These are phyloP conservation scores for Penicillium aurantiogriseum DNA, from an alignment of 2,329 filamentous ascomycete species.

Conservation along the genomic window DNA sequence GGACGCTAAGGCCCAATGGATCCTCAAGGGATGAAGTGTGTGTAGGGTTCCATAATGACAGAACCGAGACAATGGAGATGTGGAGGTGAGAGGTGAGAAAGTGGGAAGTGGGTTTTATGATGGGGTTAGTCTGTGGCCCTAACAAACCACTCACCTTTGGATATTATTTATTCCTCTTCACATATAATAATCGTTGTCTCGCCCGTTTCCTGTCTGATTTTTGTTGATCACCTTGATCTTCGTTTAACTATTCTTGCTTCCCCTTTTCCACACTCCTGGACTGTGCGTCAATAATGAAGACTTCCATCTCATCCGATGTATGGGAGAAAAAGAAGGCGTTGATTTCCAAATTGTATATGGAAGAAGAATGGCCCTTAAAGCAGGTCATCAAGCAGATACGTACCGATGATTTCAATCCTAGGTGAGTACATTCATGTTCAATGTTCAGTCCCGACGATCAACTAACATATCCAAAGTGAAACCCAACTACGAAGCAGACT, in stretches of 20 bases:
- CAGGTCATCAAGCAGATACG: conserved; percentile 48
- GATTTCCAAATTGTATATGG: conserved; percentile 44
- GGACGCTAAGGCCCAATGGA: conserved; percentile 2
- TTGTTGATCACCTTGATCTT: conserved; percentile 14
- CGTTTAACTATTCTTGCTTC: not conserved
- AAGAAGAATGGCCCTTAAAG: conserved; percentile 47
- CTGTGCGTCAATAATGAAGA: conserved; percentile 37
- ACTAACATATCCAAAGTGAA: conserved; percentile 31
- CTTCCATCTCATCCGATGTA: conserved; percentile 43
- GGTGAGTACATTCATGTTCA: conserved; percentile 27
- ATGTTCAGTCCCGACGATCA: not conserved
- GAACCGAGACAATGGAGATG: conserved; percentile 12
- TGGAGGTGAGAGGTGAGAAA: not conserved
- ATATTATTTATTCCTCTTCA: not conserved
- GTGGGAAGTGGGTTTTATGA: not conserved
- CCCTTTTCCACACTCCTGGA: conserved; percentile 1
- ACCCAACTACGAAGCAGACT: conserved; percentile 46
- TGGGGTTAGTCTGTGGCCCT: not conserved
- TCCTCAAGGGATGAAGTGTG: not conserved
- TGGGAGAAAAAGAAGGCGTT: conserved; percentile 46
- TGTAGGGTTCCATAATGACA: not conserved
- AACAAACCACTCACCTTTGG: not conserved
- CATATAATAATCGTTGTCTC: conserved; percentile 7
- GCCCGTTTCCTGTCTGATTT: conserved; percentile 3
- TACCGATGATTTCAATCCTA: conserved; percentile 44